These are phyloP conservation scores for Diaporthe batatas DNA, from an alignment of 2,329 filamentous ascomycete species.

Conservation along the genomic window DNA sequence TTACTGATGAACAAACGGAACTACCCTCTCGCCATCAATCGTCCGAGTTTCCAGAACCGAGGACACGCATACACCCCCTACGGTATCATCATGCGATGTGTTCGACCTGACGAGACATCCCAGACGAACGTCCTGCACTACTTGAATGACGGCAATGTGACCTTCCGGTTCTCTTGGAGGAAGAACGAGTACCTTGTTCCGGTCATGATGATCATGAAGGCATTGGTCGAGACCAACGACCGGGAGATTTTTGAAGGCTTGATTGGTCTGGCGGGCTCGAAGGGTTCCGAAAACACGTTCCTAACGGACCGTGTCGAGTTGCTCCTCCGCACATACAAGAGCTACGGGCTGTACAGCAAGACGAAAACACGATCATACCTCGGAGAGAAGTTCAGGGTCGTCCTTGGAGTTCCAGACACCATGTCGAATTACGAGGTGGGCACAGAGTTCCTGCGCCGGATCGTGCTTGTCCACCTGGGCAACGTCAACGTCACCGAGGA, in stretches of 20 bases:
- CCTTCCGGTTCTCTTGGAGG: slow-evolving; percentile 96
- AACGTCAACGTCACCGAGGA: slow-evolving; percentile 85
- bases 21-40: slow-evolving; percentile 93
- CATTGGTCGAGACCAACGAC: slow-evolving; percentile 94
- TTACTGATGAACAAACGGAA: slow-evolving; percentile 92
- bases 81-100: slow-evolving; percentile 91
- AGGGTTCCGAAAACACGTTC: slow-evolving; percentile 88
- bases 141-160: slow-evolving; percentile 94
- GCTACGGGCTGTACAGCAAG: slow-evolving; percentile 85
- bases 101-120: slow-evolving; percentile 96
- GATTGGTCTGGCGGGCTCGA: slow-evolving; percentile 81
- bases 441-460: slow-evolving; percentile 88
- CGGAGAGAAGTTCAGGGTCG: slow-evolving; percentile 90
- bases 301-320: slow-evolving; percentile 95
- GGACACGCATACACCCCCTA: slow-evolving; percentile 89
- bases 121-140: slow-evolving; percentile 98
- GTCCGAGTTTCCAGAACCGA: slow-evolving; percentile 89
- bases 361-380: slow-evolving; percentile 87
- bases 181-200: slow-evolving; percentile 98
- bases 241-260: slow-evolving; percentile 96
- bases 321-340: slow-evolving; percentile 92
- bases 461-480: slow-evolving; percentile 92
- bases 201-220: slow-evolving; percentile 96
- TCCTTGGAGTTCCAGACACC: slow-evolving; percentile 85
- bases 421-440: slow-evolving; percentile 91